Evolutionary conservation across 75 land plant genomes (phyloP).

Genomic region (Larix kaempferi): DNA sequence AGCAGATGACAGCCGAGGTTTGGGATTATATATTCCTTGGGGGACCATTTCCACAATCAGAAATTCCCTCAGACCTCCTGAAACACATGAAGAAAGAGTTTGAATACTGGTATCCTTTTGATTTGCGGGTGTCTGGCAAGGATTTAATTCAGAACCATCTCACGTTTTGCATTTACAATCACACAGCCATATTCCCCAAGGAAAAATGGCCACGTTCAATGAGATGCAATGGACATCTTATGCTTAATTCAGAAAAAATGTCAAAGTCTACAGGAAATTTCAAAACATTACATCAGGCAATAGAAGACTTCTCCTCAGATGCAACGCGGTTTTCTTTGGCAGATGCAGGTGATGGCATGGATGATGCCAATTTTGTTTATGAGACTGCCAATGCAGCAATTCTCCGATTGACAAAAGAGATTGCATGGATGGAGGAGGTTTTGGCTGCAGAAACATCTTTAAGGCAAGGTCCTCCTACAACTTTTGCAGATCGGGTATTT

Average conservation of each 20-base stretch:
- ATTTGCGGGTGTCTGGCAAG: constrained; percentile 85
- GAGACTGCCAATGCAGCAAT: constrained; percentile 93
- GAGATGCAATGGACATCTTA: constrained; percentile 85
- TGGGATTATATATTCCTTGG: constrained; percentile 76
- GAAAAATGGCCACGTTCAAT: constrained; percentile 78
- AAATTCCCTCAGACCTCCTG: constrained; percentile 47
- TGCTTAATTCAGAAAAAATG: constrained; percentile 94
- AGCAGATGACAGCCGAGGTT: constrained; percentile 78
- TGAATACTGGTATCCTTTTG: constrained; percentile 92
- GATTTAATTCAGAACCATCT: constrained; percentile 90
- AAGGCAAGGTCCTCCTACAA: constrained; percentile 42
- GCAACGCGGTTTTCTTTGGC: constrained; percentile 87
- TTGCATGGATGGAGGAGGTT: constrained; percentile 89
- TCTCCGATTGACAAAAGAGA: constrained; percentile 79
- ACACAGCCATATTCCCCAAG: constrained; percentile 73
- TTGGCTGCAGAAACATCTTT: constrained; percentile 58
- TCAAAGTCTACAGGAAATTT: constrained; percentile 94
- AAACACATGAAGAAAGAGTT: constrained; percentile 76
- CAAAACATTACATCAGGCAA: constrained; percentile 62
- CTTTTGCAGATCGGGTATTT: constrained; percentile 80
- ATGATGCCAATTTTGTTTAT: constrained; percentile 93
- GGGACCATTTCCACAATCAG: constrained; percentile 48
- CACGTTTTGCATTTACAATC: constrained; percentile 87
- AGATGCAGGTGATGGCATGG: constrained; percentile 85
- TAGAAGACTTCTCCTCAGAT: constrained; percentile 83